Percentiles rank a stretch among this genome's conserved stretches.
Evolutionary conservation across 1,284 basidiomycete genomes (phyloP).

Genomic region (Pseudozyma sp.): DNA sequence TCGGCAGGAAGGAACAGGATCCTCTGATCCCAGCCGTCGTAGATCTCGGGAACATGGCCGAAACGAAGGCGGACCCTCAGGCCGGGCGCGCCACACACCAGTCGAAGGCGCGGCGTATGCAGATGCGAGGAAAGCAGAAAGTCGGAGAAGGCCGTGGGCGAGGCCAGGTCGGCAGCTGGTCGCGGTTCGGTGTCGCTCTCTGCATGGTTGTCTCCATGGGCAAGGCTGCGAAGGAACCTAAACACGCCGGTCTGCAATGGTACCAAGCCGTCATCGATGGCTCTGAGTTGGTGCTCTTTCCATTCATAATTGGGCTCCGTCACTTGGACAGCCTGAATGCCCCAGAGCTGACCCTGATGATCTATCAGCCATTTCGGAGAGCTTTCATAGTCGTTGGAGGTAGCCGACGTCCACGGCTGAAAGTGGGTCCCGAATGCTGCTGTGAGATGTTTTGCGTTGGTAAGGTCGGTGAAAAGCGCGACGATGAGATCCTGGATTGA

Average conservation of each 20-base stretch:
- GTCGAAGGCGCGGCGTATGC: slow-evolving; percentile 76
- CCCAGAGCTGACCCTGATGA: slow-evolving; percentile 50
- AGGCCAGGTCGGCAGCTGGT: slow-evolving; percentile 76
- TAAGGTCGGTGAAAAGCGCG: slow-evolving; percentile 45
- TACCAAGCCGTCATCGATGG: slow-evolving; percentile 43
- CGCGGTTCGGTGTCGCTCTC: slow-evolving; percentile 85
- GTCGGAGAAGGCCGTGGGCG: slow-evolving; percentile 71
- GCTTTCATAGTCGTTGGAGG: slow-evolving; percentile 40
- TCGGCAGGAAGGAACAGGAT: slow-evolving; percentile 54
- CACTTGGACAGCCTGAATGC: slow-evolving; percentile 44
- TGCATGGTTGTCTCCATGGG: slow-evolving; percentile 75
- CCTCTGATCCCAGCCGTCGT: slow-evolving; percentile 71
- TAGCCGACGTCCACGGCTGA: slow-evolving; percentile 43
- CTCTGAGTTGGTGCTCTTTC: slow-evolving; percentile 42
- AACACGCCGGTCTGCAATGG: slow-evolving; percentile 35
- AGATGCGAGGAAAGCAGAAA: slow-evolving; percentile 80
- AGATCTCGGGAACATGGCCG: slow-evolving; percentile 80
- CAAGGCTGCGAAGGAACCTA: slow-evolving; percentile 74
- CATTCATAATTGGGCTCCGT: slow-evolving; percentile 54
- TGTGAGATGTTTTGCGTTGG: slow-evolving; percentile 39
- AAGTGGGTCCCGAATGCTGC: slow-evolving; percentile 52
- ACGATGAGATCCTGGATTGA: slow-evolving; percentile 45
- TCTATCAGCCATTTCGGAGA: slow-evolving; percentile 54
- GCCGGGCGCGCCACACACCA: slow-evolving; percentile 75
- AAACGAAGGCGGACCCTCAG: slow-evolving; percentile 75